Conservation (phyloP, 78 protist species). For the Dictyostelium capitatum region DNA sequence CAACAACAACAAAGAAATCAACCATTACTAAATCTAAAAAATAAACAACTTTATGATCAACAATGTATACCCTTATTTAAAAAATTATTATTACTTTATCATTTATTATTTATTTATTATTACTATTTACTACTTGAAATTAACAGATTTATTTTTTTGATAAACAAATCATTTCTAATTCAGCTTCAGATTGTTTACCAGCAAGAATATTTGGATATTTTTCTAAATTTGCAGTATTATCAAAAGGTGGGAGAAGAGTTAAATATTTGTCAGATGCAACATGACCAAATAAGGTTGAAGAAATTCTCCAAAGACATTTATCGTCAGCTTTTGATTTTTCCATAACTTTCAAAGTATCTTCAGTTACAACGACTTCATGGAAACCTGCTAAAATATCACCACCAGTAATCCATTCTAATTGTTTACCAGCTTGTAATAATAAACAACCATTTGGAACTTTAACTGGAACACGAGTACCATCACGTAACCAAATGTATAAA, state of each 20-base stretch:
- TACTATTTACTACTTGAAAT: no score
- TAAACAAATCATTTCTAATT: slow-evolving; percentile 64
- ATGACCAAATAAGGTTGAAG: slow-evolving; percentile 94
- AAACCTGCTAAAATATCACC: slow-evolving; percentile 92
- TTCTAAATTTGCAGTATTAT: neutral
- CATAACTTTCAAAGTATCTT: slow-evolving; percentile 76
- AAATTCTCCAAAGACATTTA: slow-evolving; percentile 90
- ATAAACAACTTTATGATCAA: neutral
- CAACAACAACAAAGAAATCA: neutral
- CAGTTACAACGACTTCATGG: slow-evolving; percentile 93
- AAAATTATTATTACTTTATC: no score
- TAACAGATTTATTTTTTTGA: slow-evolving; percentile 10
- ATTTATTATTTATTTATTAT: no score
- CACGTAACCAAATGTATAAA: slow-evolving; percentile 75
- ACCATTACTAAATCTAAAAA: neutral
- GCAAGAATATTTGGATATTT: slow-evolving; percentile 71
- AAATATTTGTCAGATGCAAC: slow-evolving; percentile 84
- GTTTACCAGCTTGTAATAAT: slow-evolving; percentile 94
- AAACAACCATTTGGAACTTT: slow-evolving; percentile 89
- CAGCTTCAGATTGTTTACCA: slow-evolving; percentile 81
- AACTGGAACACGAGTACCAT: slow-evolving; percentile 72
- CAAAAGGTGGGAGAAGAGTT: slow-evolving; percentile 38
- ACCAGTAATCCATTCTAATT: slow-evolving; percentile 93
- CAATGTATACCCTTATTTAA: neutral
- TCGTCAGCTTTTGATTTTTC: slow-evolving; percentile 73